Evolutionary conservation across 192 early-diverging fungal genomes (phyloP).

Genomic region (Coemansia erecta): DNA sequence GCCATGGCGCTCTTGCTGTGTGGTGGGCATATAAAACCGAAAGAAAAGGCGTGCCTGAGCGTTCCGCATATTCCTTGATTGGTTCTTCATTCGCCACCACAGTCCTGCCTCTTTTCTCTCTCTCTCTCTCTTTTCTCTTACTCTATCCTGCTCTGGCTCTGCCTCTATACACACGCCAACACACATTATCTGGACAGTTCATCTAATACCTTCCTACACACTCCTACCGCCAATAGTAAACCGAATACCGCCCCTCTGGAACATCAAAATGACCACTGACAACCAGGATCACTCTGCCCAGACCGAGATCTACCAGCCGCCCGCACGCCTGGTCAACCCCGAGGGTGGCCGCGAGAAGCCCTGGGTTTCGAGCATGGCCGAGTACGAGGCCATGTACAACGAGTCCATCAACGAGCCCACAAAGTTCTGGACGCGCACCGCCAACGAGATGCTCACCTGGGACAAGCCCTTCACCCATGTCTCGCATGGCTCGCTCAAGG

Average conservation of each 20-base stretch:
- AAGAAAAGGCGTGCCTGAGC: too few relatives aligned
- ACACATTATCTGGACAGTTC: too few relatives aligned
- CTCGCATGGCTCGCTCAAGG: slow-evolving; percentile 67
- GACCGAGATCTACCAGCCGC: slow-evolving; percentile 52
- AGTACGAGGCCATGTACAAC: slow-evolving; percentile 80
- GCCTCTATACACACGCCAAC: too few relatives aligned
- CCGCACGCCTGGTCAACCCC: slow-evolving; percentile 61
- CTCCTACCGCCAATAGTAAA: background rate
- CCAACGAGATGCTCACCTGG: slow-evolving; percentile 79
- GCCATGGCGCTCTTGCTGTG: background rate
- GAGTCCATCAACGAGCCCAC: slow-evolving; percentile 76
- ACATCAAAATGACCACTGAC: slow-evolving; percentile 27
- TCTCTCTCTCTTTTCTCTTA: too few relatives aligned
- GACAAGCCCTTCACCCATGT: slow-evolving; percentile 73
- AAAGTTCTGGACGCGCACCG: slow-evolving; percentile 85
- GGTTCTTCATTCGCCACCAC: too few relatives aligned
- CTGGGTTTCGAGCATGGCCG: slow-evolving; percentile 66
- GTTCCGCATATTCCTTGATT: too few relatives aligned
- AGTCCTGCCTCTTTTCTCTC: too few relatives aligned
- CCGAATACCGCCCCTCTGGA: background rate
- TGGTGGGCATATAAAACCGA: too few relatives aligned
- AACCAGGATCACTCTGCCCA: slow-evolving; percentile 26
- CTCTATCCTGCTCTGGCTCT: too few relatives aligned
- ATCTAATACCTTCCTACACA: too few relatives aligned
- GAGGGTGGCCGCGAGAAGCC: slow-evolving; percentile 56